phyloP scores from a whole-genome alignment of 2,329 filamentous ascomycete genomes.

The Colletotrichum sp. region DNA sequence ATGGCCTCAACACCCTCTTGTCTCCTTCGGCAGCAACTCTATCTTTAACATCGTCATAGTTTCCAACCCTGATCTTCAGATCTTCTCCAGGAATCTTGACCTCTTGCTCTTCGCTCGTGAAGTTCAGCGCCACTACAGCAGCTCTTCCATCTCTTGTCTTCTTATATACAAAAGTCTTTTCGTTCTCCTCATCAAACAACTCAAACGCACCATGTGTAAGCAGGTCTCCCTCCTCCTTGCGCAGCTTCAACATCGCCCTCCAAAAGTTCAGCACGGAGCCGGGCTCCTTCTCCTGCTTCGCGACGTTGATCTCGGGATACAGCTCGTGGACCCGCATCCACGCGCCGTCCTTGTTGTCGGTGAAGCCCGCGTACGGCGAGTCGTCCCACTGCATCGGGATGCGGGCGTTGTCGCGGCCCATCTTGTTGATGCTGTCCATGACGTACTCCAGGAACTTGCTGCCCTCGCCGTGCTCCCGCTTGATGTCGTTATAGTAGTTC shows the following conservation, averaged over 20 bases:
- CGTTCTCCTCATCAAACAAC: slow-evolving; percentile 51
- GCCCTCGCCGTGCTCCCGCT: slow-evolving; percentile 52
- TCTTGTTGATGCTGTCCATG: slow-evolving; percentile 58
- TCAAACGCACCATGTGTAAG: slow-evolving; percentile 68
- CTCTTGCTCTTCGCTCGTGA: slow-evolving; percentile 37
- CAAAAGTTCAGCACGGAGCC: slow-evolving; percentile 65
- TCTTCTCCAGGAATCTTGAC: slow-evolving; percentile 26
- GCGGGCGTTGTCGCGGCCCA: slow-evolving; percentile 71
- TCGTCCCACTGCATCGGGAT: slow-evolving; percentile 72
- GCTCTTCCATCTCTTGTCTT: slow-evolving; percentile 37
- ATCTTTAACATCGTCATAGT: slow-evolving; percentile 30
- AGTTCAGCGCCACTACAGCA: slow-evolving; percentile 42
- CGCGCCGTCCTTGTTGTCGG: slow-evolving; percentile 35
- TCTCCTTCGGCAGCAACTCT: background rate
- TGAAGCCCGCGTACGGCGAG: slow-evolving; percentile 65
- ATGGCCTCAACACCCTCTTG: slow-evolving; percentile 31
- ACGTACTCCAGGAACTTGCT: slow-evolving; percentile 45
- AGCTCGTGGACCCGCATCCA: slow-evolving; percentile 71
- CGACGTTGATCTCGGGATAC: slow-evolving; percentile 61
- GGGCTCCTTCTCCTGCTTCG: slow-evolving; percentile 45
- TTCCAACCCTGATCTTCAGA: slow-evolving; percentile 29
- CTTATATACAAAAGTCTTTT: slow-evolving; percentile 49
- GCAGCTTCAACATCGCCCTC: slow-evolving; percentile 57
- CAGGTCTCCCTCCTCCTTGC: slow-evolving; percentile 61
- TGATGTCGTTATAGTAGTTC: slow-evolving; percentile 51